A percentile compares a stretch with the other conserved stretches of the same genome.
Conservation (phyloP, 2,329 filamentous ascomycete species). For the Neocatenulostroma microsporum region DNA sequence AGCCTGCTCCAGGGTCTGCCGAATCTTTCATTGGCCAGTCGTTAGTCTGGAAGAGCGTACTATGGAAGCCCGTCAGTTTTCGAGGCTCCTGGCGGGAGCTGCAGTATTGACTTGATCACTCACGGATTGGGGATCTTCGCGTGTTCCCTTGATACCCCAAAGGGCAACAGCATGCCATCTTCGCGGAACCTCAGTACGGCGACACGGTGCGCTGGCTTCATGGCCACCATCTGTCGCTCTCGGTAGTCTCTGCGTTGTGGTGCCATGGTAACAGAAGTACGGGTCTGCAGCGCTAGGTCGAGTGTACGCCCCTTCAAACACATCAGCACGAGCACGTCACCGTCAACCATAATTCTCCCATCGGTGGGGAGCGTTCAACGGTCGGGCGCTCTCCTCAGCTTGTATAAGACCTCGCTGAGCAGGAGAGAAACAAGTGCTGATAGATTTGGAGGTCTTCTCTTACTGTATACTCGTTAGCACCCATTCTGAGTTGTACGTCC, state of each 20-base stretch:
- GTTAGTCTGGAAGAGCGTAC: conserved; percentile 29
- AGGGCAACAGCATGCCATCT: conserved; percentile 37
- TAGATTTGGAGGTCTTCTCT: too few species aligned
- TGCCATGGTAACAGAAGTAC: conserved; percentile 25
- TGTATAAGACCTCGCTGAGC: too few species aligned
- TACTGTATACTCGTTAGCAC: too few species aligned
- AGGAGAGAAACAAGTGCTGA: too few species aligned
- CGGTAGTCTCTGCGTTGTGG: conserved; percentile 26
- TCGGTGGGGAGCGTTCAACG: too few species aligned
- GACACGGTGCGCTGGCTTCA: conserved; percentile 23
- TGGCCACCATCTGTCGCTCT: conserved; percentile 24
- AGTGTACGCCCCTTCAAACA: too few species aligned
- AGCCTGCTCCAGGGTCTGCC: conserved; percentile 33
- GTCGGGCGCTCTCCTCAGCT: too few species aligned
- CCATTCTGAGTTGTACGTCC: too few species aligned
- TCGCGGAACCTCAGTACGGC: conserved; percentile 26
- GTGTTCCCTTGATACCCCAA: conserved; percentile 25
- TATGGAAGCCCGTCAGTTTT: conserved; percentile 14
- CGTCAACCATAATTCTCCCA: too few species aligned
- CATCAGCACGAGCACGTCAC: too few species aligned
- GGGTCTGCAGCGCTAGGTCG: conserved; percentile 18
- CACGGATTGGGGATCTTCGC: conserved; percentile 38
- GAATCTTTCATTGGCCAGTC: conserved; percentile 34
- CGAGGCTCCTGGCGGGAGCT: not conserved
- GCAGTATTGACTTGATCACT: too few species aligned